Percentiles rank a stretch among this genome's conserved stretches.
These are phyloP conservation scores for Lyophyllum shimeji DNA, from an alignment of 768 basidiomycete genomes.

Conservation along the genomic window DNA sequence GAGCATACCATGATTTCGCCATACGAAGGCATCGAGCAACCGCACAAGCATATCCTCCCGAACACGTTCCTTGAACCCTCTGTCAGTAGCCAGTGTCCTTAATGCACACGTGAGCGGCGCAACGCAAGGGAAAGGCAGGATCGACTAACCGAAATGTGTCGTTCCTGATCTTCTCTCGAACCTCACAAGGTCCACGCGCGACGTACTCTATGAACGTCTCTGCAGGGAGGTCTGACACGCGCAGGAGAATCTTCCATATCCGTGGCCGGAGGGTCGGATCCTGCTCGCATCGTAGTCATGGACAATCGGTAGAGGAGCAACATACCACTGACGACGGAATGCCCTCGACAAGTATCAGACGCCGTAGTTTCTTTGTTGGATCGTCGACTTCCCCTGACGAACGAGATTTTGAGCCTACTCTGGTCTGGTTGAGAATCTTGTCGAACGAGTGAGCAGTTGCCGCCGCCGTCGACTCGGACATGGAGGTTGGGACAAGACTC, in stretches of 20 bases:
- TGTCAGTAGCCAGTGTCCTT: constrained; percentile 93
- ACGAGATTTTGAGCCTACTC: constrained; percentile 61
- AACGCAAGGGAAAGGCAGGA: not conserved
- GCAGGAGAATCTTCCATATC: constrained; percentile 93
- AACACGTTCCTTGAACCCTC: constrained; percentile 96
- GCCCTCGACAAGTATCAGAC: constrained; percentile 88
- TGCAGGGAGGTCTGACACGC: constrained; percentile 76
- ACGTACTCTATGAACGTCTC: constrained; percentile 78
- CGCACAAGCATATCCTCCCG: constrained; percentile 96
- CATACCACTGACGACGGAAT: constrained; percentile 78
- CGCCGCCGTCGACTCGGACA: too few species aligned
- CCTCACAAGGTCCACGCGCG: constrained; percentile 80
- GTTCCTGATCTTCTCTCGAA: constrained; percentile 91
- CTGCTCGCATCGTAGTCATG: constrained; percentile 24
- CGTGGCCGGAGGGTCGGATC: constrained; percentile 84
- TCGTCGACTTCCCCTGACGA: constrained; percentile 67
- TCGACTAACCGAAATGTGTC: constrained; percentile 84
- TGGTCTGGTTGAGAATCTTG: constrained; percentile 76
- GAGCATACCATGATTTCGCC: constrained; percentile 80
- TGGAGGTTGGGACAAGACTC: not conserved
- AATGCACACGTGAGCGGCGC: not conserved
- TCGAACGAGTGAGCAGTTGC: constrained; percentile 72
- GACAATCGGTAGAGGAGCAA: constrained; percentile 14
- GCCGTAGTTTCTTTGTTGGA: constrained; percentile 79
- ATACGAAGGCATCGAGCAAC: constrained; percentile 96